A percentile compares a stretch with the other conserved stretches of the same genome.
Conservation (phyloP, 225 moss, liverwort and hornwort genomes). For the Physcomitrellopsis africana region DNA sequence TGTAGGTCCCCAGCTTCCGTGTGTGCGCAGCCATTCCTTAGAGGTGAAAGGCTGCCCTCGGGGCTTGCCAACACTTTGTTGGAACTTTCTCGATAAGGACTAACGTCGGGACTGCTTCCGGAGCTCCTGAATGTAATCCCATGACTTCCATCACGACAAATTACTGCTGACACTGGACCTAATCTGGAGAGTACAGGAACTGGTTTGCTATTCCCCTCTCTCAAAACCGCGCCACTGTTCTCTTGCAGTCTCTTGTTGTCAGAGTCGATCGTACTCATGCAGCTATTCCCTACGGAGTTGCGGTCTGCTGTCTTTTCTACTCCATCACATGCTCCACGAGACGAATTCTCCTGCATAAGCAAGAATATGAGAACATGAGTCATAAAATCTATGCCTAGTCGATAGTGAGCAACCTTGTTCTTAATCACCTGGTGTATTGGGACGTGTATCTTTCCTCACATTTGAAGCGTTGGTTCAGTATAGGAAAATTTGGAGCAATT, state of each 20-base stretch:
- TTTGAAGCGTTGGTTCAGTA: neutral
- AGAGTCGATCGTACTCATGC: conserved; percentile 25
- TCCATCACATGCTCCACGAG: conserved; percentile 35
- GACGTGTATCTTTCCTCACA: neutral
- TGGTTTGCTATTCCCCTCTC: conserved; percentile 61
- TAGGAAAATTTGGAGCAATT: neutral
- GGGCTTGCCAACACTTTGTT: conserved; percentile 52
- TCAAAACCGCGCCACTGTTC: conserved; percentile 75
- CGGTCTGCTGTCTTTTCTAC: conserved; percentile 34
- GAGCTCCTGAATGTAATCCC: conserved; percentile 29
- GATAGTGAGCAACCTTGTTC: conserved; percentile 2
- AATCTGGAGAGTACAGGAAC: conserved; percentile 47
- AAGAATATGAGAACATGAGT: conserved; percentile 16
- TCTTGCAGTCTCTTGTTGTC: conserved; percentile 65
- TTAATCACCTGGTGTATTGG: neutral
- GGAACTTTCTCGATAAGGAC: conserved; percentile 40
- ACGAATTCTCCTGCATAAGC: conserved; percentile 31
- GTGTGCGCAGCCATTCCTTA: conserved; percentile 31
- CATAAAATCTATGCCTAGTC: neutral
- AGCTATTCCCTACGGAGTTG: conserved; percentile 42
- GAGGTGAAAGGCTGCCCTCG: conserved; percentile 59
- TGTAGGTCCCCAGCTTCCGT: conserved; percentile 38
- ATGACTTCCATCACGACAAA: conserved; percentile 14
- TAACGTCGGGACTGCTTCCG: conserved; percentile 43
- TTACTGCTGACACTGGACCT: conserved; percentile 25